A percentile compares a stretch with the other conserved stretches of the same genome.
These are phyloP conservation scores for Massariosphaeria phaeospora DNA, from an alignment of 495 filamentous ascomycete species.

Conservation along the genomic window DNA sequence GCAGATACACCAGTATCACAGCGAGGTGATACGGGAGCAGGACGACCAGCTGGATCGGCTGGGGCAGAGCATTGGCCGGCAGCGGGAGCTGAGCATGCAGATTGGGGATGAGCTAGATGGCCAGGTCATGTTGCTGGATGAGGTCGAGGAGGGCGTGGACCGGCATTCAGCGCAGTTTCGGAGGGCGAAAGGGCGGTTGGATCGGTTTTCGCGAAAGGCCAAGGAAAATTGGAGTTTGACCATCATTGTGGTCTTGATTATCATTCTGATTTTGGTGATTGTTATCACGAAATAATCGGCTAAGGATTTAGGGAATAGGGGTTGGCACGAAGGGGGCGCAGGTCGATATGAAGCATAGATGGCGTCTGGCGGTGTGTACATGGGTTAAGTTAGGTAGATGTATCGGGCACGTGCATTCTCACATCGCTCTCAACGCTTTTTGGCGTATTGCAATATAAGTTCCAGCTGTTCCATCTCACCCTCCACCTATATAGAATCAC, in stretches of 20 bases:
- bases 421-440: no score
- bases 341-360: not conserved
- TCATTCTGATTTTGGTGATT: slow-evolving; percentile 42
- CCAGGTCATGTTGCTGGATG: slow-evolving; percentile 83
- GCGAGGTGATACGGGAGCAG: slow-evolving; percentile 72
- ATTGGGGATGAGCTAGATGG: slow-evolving; percentile 94
- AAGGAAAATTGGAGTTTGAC: slow-evolving; percentile 43
- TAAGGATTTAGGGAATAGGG: not conserved
- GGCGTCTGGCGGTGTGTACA: slow-evolving; percentile 7
- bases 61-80: slow-evolving; percentile 79
- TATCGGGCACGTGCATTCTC: no score
- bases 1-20: slow-evolving; percentile 83
- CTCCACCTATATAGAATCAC: no score
- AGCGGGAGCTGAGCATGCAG: slow-evolving; percentile 88
- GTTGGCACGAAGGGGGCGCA: not conserved
- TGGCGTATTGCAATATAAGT: no score
- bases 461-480: no score
- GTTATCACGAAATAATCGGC: slow-evolving; percentile 39
- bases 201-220: slow-evolving; percentile 36
- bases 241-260: slow-evolving; percentile 41
- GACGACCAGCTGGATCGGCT: slow-evolving; percentile 88
- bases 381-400: no score
- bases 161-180: slow-evolving; percentile 71
- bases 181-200: slow-evolving; percentile 60
- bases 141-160: slow-evolving; percentile 76